Base-by-base conservation (phyloP, 345 rosid genomes). In the Reutealis trisperma region DNA sequence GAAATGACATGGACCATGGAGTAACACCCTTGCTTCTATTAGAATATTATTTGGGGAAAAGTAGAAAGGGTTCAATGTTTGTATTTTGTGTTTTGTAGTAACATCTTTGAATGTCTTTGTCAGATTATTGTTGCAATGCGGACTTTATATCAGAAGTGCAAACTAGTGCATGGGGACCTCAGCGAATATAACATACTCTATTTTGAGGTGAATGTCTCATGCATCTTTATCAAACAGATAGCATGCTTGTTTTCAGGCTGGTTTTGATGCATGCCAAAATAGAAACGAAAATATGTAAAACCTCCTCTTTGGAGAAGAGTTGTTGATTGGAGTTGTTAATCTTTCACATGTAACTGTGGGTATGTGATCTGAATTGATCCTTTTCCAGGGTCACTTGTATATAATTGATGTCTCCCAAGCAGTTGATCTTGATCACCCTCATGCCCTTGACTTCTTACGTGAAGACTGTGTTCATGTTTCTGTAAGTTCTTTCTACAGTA, bases 381-480 rank as follows among this genome's bases (percentile, higher is more conserved):
- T 45, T 60, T 32, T 73, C n/a, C 86, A 96, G 99, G 96, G 94
- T 57, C 99, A 92, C 82, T 86, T 96, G 73, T 86, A 92, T 73
- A 90, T 96, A 63, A 96, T 96, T 73, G 99, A 96, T 70, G 98
- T 96, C 62, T 96, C 99, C 37, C 98, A 96, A 83, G 47, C 96
- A 11, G 99, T 96, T 83, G 99, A 96, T 80, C 97, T 92, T 10
- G 99, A 96, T 83, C 98, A 93, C 77, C 99, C 98, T 44, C 94
- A 85, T 72, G 90, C 98, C 66, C 92, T 93, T 77, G 97, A 90
- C 85, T 96, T 96, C 80, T 81, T 96, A 42, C 90, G 96, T 55
- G 99, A 96, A 88, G 99, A 96, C 73, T 92, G 97, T 84, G 85
- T 89, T 81, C 99, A 96, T 75, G 91, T 96, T 83, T 93, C 98